phyloP scores from a whole-genome alignment of 2,329 filamentous ascomycete species.

The Aspergillus caelatus region DNA sequence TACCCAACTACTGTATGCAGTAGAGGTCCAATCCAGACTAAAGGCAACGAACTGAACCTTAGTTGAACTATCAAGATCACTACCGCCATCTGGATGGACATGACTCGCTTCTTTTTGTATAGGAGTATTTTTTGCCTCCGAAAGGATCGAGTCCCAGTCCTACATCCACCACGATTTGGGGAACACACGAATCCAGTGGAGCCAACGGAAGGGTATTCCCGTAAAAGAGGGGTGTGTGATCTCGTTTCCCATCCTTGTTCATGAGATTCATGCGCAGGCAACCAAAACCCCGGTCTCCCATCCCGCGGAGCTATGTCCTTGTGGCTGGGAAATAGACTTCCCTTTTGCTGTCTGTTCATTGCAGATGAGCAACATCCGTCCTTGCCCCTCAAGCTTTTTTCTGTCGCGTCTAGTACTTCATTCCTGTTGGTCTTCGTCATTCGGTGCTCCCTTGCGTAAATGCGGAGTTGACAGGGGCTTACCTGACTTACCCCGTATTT shows the following conservation, averaged over 20 bases:
- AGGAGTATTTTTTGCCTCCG: no score
- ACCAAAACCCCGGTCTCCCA: not conserved
- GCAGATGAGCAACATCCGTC: not conserved
- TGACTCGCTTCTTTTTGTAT: not conserved
- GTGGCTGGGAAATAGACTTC: not conserved
- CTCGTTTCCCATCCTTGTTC: not conserved
- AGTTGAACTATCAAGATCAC: not conserved
- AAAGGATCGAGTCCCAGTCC: not conserved
- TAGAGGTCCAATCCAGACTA: not conserved
- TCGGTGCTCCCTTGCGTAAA: constrained; percentile 20
- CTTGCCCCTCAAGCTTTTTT: not conserved
- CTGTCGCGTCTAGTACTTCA: not conserved
- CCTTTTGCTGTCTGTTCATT: not conserved
- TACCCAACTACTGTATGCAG: not conserved
- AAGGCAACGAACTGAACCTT: not conserved
- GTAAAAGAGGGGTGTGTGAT: not conserved
- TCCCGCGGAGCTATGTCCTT: not conserved
- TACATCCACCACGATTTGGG: not conserved
- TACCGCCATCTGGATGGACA: not conserved
- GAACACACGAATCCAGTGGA: not conserved
- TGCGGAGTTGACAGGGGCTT: constrained; percentile 23
- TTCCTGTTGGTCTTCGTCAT: constrained; percentile 2
- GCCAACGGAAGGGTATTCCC: not conserved
- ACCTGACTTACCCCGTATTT: not conserved
- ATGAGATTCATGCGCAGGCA: not conserved